A percentile compares a stretch with the other conserved stretches of the same genome.
These are phyloP conservation scores for Heimioporus sp. DNA, from an alignment of 768 basidiomycete genomes.

Conservation along the genomic window DNA sequence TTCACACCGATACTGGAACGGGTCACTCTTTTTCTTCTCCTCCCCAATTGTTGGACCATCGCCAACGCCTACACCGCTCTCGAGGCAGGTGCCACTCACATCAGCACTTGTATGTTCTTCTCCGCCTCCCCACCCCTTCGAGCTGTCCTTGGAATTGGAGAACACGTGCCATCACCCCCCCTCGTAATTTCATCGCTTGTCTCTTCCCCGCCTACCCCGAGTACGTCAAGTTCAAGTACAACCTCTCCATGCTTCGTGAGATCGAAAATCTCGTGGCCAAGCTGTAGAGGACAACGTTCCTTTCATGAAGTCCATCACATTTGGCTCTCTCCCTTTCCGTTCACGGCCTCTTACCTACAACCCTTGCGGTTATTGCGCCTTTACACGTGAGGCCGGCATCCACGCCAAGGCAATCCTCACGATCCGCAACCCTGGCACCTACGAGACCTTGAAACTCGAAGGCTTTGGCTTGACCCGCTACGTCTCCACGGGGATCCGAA, in stretches of 20 bases:
- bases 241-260: conserved; percentile 94
- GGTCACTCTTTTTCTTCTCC: conserved; percentile 41
- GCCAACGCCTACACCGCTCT: conserved; percentile 98
- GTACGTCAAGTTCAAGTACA: conserved; percentile 99
- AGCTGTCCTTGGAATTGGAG: conserved; percentile 97
- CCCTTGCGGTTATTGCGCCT: conserved; percentile 89
- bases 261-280: conserved; percentile 98
- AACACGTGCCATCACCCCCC: conserved; percentile 99
- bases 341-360: not conserved
- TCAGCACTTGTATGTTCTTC: conserved; percentile 80
- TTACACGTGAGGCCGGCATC: conserved; percentile 99
- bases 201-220: conserved; percentile 96
- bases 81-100: conserved; percentile 98
- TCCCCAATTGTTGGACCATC: conserved; percentile 56
- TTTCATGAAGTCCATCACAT: conserved; percentile 96
- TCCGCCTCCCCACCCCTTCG: not conserved
- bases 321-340: conserved; percentile 17
- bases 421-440: conserved; percentile 99
- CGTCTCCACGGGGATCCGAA: conserved; percentile 77
- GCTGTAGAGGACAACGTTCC: conserved; percentile 98
- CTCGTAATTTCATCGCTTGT: conserved; percentile 95
- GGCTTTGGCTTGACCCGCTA: conserved; percentile 98
- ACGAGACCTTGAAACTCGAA: conserved; percentile 98
- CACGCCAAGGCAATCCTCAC: conserved; percentile 99
- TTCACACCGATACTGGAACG: conserved; percentile 99